Evolutionary conservation across 345 rosid species (phyloP), one percentile per base, ranked within the genome.

Genomic region (Citropsis articulata): DNA sequence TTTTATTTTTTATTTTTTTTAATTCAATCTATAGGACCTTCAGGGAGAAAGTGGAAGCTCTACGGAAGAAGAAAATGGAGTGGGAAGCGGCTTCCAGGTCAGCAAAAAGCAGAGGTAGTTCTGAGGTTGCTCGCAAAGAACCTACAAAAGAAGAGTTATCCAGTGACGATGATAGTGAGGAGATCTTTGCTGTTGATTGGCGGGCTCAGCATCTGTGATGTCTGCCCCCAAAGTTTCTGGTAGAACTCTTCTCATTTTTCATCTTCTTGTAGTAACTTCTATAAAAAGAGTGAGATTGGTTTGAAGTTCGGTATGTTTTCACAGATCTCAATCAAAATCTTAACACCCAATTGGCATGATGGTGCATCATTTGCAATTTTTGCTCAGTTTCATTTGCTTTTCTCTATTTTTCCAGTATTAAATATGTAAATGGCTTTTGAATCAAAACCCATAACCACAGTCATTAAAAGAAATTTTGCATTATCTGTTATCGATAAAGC

Each of bases 141-240:
- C 67, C 83, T 55, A 77, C 53, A 31, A 73, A 35, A 13, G 93
- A 86, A 68, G 93, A 90, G 24, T 90, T 90, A 55, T 84, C 88
- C 55, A 92, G 93, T 40, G 97, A 91, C 30, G 90, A 89, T 62
- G 97, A 93, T 14, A 78, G 75, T 31, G 91, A 89, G 65, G 93
- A 83, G 27, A 85, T 79, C 78, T 90, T 93, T 42, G 86, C 94
- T 16, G 93, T 96, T 64, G 99, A 94, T 85, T 96, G 97, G 98
- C 89, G 97, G 83, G 98, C 98, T 81, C 98, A 94, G 76, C 99
- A 95, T 80, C 86, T 93, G 48, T 95, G 88, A 89, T 60, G 57
- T 67, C 12, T 72, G 19, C n/a, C 3, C 48, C 78, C 14, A 36
- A 22, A 61, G 27, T 59, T 66, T 22, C 60, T 2, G 55, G 71